Evolutionary conservation across 441 rosid species (phyloP).

Genomic region (Arabidopsis lyrata): DNA sequence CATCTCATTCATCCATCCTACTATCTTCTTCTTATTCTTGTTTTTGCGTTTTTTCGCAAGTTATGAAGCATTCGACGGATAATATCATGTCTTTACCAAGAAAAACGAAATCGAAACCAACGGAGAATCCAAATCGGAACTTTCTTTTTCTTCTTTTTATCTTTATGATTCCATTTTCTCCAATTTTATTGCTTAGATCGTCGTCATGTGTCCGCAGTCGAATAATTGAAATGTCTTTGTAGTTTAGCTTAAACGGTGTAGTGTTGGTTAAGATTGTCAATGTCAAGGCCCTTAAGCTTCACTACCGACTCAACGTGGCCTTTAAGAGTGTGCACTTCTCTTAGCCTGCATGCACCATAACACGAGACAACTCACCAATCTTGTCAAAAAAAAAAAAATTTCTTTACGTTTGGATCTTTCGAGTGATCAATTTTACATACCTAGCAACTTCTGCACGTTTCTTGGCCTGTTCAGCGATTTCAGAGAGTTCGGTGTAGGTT

Average conservation of each 20-base stretch:
- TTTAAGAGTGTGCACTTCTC: slow-evolving; percentile 83
- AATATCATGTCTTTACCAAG: slow-evolving; percentile 18
- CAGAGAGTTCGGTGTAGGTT: slow-evolving; percentile 55
- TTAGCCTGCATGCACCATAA: slow-evolving; percentile 53
- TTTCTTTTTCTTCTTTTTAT: slow-evolving; percentile 7
- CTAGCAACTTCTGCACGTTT: slow-evolving; percentile 87
- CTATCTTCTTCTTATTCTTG: background rate
- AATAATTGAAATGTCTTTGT: slow-evolving; percentile 4
- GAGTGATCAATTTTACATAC: slow-evolving; percentile 27
- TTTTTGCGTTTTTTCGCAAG: slow-evolving; percentile 23
- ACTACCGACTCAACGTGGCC: slow-evolving; percentile 88
- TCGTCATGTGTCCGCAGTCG: slow-evolving; percentile 15
- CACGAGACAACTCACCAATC: slow-evolving; percentile 20
- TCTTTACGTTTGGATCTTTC: background rate
- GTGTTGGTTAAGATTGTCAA: slow-evolving; percentile 80
- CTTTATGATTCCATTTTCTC: slow-evolving; percentile 28
- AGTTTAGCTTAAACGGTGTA: slow-evolving; percentile 57
- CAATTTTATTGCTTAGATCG: slow-evolving; percentile 29
- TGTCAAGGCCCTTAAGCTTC: slow-evolving; percentile 78
- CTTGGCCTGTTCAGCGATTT: slow-evolving; percentile 89
- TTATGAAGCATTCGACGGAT: slow-evolving; percentile 8
- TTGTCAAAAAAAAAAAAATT: background rate
- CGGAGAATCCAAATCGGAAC: slow-evolving; percentile 3
- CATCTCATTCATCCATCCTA: slow-evolving; percentile 11
- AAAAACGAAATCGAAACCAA: slow-evolving; percentile 19